Base-by-base conservation (phyloP, 2,329 filamentous ascomycete genomes). In the Alternaria incomplexa region DNA sequence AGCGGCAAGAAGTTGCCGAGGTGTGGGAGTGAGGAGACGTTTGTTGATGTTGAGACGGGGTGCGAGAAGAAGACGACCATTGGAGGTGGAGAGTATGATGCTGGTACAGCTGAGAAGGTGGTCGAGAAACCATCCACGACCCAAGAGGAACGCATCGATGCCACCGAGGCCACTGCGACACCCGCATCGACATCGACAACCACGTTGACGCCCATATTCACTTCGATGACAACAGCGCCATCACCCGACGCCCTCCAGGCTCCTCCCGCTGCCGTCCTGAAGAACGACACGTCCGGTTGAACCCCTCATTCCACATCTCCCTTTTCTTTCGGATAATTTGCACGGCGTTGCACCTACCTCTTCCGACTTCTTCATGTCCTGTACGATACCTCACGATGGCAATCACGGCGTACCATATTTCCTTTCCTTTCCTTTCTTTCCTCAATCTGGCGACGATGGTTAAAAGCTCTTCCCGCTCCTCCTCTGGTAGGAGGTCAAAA, bases 1-100 rank as follows among this genome's bases (percentile, higher is more conserved):
- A 70, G 71, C 0, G 66, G 70, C 13, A 74, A 75, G 62, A 75
- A 67, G 56, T 59, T 67, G 25, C 65, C 52, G 12, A 64, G 66
- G 45, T 71, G 63, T 45, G 69, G 69, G 6, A 75, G 75, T 5
- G 44, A 64, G 3, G 72, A 73, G n/a, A 73, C 68, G 1, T 54
- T 76, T n/a, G 67, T 64, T 28, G 73, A 77, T 62, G 61, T 74
- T 9, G 75, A 77, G 58, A 69, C 69, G 22, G 66, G 64, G 3
- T 57, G 66, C 20, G 54, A 55, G 6, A 40, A 48, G 17, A 54
- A 54, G 40, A 26, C 43, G 3, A n/a, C 58, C 8, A 45, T 32
- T 9, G 40, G 55, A 23, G 48, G 52, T 20, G 44, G 9, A 13
- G 54, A 62, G 45, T 58, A 62, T 25, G 43, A 43, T 13, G 25